Evolutionary conservation across 2,329 filamentous ascomycete species (phyloP), one percentile per base, ranked within the genome.

Genomic region (Rachicladosporium sp.): DNA sequence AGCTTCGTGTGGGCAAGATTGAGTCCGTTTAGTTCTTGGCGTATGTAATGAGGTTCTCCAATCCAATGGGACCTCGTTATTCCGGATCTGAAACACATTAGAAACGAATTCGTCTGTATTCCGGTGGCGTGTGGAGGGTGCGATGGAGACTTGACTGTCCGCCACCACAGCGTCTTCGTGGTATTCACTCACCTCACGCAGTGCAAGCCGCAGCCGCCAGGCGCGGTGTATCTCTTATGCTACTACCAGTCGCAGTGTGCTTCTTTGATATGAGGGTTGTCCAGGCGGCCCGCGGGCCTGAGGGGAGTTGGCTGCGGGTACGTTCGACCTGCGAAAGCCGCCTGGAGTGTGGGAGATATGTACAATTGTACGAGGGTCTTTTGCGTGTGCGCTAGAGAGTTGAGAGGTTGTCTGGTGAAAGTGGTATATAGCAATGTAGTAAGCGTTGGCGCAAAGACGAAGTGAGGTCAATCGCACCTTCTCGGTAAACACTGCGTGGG

Each of bases 131-230:
- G 5, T 19, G 15, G 15, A 19, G 15, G 15, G 15, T 19, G 15
- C 15, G 15, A 19, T 19, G 15, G 15, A 19, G 15, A 19, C 15
- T 19, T 19, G 15, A 19, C 15, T 19, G 15, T 19, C 15, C 15
- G 15, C 15, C 15, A 19, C 15, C 15, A 19, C 15, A 19, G 15
- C 15, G 15, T 19, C 15, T 19, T 19, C 15, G 70, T 68, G 66
- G 69, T 53, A 63, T 12, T 38, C 27, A 55, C 64, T 55, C 64
- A 86, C 82, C 80, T 87, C 80, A 79, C 80, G 79, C 80, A 85
- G 78, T 73, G 78, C 79, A 81, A 83, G 78, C 79, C 77, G 78
- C 76, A 59, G 72, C 74, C 76, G 80, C 80, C 80, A 80, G 82
- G 80, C 78, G 63, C 38, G 39, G 36, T 41, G 23, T 33, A 29